These are phyloP conservation scores for Torulaspora microellipsoides DNA, from an alignment of 805 yeast genomes.

Conservation along the genomic window DNA sequence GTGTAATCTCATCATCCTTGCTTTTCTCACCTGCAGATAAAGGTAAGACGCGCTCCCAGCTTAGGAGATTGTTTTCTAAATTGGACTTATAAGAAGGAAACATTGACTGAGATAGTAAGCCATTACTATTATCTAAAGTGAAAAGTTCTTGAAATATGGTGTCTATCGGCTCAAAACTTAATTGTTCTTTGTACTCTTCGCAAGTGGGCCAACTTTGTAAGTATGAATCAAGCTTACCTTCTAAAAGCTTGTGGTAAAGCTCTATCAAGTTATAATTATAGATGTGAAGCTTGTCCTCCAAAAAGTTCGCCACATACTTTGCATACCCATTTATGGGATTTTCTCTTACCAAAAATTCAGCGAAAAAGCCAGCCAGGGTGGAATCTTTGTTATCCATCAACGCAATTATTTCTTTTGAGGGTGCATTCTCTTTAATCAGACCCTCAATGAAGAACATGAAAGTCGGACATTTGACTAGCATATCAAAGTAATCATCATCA, in stretches of 20 bases:
- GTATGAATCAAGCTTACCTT: constrained; percentile 22
- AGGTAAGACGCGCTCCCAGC: constrained; percentile 30
- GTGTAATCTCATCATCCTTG: constrained; percentile 12
- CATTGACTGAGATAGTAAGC: constrained; percentile 29
- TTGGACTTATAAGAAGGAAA: constrained; percentile 31
- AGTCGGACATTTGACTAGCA: constrained; percentile 31
- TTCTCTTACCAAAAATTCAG: constrained; percentile 33
- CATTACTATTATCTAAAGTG: constrained; percentile 32
- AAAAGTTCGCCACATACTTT: constrained; percentile 22
- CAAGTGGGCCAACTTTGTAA: constrained; percentile 28
- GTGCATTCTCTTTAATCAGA: constrained; percentile 24
- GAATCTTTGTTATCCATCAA: constrained; percentile 25
- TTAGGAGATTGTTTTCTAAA: constrained; percentile 31
- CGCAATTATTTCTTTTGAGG: constrained; percentile 25
- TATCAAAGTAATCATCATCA: constrained; percentile 26
- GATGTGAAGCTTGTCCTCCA: constrained; percentile 25
- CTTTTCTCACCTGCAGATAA: constrained; percentile 1
- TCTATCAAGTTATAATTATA: constrained; percentile 31
- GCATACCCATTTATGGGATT: constrained; percentile 35
- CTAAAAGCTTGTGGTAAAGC: constrained; percentile 28
- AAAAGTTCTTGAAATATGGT: constrained; percentile 34
- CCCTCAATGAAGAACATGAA: constrained; percentile 35
- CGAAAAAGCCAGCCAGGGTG: constrained; percentile 29
- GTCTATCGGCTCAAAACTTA: constrained; percentile 30
- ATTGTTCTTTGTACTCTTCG: constrained; percentile 13